Evolutionary conservation across 306 rosid genomes (phyloP).

Genomic region (Glycine latifolia): DNA sequence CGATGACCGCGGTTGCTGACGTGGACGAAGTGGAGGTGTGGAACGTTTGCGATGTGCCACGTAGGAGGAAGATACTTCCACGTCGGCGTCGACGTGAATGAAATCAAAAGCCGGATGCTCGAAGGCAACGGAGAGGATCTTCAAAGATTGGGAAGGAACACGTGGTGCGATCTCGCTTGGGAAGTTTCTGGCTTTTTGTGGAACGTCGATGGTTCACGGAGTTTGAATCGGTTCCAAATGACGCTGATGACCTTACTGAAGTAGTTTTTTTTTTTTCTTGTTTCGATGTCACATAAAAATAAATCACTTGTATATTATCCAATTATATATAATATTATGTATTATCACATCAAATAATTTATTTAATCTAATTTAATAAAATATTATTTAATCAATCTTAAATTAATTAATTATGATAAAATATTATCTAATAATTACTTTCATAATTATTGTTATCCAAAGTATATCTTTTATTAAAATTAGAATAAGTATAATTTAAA

Average conservation of each 20-base stretch:
- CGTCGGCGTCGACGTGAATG: conserved; percentile 50
- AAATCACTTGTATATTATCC: too few species aligned
- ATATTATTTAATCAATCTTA: too few species aligned
- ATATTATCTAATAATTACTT: too few species aligned
- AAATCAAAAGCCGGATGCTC: conserved; percentile 66
- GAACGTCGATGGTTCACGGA: not conserved
- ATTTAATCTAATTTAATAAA: too few species aligned
- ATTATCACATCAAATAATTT: too few species aligned
- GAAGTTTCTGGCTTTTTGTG: not conserved
- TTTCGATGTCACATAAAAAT: too few species aligned
- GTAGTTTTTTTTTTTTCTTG: too few species aligned
- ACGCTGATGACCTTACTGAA: conserved; percentile 8
- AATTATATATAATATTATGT: too few species aligned
- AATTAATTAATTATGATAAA: too few species aligned
- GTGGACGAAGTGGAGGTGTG: conserved; percentile 66
- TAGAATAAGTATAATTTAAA: too few species aligned
- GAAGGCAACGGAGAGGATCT: conserved; percentile 43
- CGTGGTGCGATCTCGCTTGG: conserved; percentile 41
- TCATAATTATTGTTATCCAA: too few species aligned
- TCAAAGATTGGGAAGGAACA: conserved; percentile 50
- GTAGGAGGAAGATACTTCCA: conserved; percentile 71
- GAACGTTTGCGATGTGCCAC: conserved; percentile 55
- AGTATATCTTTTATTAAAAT: too few species aligned
- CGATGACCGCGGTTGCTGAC: conserved; percentile 38
- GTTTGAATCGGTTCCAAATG: not conserved